These are phyloP conservation scores for Gossypium turneri DNA, from an alignment of 345 rosid genomes.

Conservation along the genomic window DNA sequence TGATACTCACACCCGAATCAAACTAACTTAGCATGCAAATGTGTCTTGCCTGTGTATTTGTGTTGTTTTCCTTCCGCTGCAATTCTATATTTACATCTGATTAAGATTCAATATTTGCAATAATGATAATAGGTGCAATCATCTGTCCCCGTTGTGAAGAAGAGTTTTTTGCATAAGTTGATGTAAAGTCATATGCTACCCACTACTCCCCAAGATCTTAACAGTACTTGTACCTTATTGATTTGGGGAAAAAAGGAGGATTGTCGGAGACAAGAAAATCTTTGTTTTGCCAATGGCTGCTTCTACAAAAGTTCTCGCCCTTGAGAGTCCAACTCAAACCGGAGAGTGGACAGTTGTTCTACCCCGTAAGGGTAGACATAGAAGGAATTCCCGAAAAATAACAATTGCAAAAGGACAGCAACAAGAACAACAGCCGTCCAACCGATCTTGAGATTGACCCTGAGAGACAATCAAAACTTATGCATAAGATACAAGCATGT, in stretches of 20 bases:
- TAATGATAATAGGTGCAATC: background rate
- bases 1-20: background rate
- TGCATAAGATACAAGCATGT: slow-evolving; percentile 46
- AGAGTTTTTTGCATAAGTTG: background rate
- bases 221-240: background rate
- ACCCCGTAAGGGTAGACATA: slow-evolving; percentile 45
- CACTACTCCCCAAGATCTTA: background rate
- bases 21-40: background rate
- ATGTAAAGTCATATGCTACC: background rate
- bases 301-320: slow-evolving; percentile 31
- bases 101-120: no score
- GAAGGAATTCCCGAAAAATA: slow-evolving; percentile 29
- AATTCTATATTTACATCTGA: background rate
- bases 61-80: background rate
- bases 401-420: slow-evolving; percentile 26
- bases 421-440: slow-evolving; percentile 34
- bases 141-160: background rate
- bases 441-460: slow-evolving; percentile 44
- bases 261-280: background rate
- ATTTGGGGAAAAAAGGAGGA: background rate
- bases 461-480: slow-evolving; percentile 46
- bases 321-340: slow-evolving; percentile 26
- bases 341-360: slow-evolving; percentile 82
- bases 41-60: background rate
- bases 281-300: slow-evolving; percentile 34